Evolutionary conservation across 768 basidiomycete genomes (phyloP), one percentile per base, ranked within the genome.

Genomic region (Lyophyllum decastes): DNA sequence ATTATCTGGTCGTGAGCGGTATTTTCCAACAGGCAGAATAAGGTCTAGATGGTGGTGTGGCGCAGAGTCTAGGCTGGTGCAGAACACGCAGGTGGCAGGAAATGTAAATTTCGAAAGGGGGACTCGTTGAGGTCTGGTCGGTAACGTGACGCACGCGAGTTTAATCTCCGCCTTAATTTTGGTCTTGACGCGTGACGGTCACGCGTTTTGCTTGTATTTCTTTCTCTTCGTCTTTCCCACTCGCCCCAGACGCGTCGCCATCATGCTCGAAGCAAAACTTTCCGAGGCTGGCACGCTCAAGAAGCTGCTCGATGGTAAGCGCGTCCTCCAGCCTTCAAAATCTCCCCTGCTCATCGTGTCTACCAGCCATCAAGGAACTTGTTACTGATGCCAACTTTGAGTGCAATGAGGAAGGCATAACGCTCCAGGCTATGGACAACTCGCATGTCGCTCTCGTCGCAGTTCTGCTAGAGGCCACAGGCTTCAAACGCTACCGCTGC

Each of bases 381-480:
- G 95, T 99, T 47, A 87, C 94, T 5, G 97, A 98, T 70, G 95
- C 94, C 70, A 98, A 98, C 74, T 97, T 98, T 66, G 92, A 96
- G 68, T 98, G 96, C 73, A 92, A 87, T 60, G 96, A 99, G 62
- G 94, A 95, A 62, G 97, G 95, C 33, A 89, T 99, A 64, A 85
- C 85, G 54, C 83, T 99, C 4, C 96, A 98, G 78, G 97, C 96
- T 3, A 99, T 98, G 96, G 97, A 98, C 78, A 98, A 98, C 82
- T 97, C 96, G 2, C 96, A 98, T 74, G 96, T 99, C 67, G 97
- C 96, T 0, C 90, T 98, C 63, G 96, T 99, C 40, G 79, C 93
- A 8, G 94, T 97, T 47, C 83, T 89, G 60, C 83, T 99, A 27
- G 77, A 88, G 40, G 83, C 86, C 1, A 76, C 82, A 0, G 93